Percentiles rank a stretch among this genome's conserved stretches.
Conservation (phyloP, 2,329 filamentous ascomycete species). For the Pseudopithomyces chartarum region DNA sequence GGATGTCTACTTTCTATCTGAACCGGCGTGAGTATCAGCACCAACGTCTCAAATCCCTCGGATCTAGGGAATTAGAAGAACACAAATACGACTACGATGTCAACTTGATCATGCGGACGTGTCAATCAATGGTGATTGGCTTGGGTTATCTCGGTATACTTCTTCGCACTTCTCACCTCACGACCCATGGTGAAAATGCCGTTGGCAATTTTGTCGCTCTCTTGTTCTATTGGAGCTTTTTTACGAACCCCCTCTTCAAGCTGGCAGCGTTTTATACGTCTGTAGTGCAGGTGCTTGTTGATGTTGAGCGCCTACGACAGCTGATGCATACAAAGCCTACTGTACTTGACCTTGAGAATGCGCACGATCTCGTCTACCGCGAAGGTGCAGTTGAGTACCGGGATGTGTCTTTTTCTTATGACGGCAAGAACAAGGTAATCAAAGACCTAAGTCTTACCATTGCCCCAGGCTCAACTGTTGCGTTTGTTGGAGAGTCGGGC, state of each 20-base stretch:
- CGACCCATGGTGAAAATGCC: not conserved
- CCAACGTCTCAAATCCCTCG: slow-evolving; percentile 46
- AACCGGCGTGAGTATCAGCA: slow-evolving; percentile 60
- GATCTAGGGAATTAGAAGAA: not conserved
- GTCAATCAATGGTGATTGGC: slow-evolving; percentile 5
- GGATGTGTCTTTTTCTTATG: slow-evolving; percentile 59
- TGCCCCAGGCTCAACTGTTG: slow-evolving; percentile 57
- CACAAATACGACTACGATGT: slow-evolving; percentile 4
- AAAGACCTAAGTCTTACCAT: slow-evolving; percentile 55
- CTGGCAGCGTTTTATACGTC: slow-evolving; percentile 52
- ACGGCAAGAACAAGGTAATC: slow-evolving; percentile 39
- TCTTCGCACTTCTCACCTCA: slow-evolving; percentile 10
- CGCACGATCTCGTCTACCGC: slow-evolving; percentile 44
- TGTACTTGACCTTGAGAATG: slow-evolving; percentile 47
- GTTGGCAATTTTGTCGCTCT: slow-evolving; percentile 15
- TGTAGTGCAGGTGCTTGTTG: slow-evolving; percentile 58
- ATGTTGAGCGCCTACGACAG: slow-evolving; percentile 62
- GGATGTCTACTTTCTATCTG: slow-evolving; percentile 61
- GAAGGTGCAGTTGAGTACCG: slow-evolving; percentile 57
- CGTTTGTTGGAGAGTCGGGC: slow-evolving; percentile 63
- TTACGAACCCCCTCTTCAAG: slow-evolving; percentile 49
- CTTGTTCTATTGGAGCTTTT: slow-evolving; percentile 18
- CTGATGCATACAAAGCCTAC: slow-evolving; percentile 60
- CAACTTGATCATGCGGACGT: not conserved
- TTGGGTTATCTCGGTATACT: slow-evolving; percentile 11